These are phyloP conservation scores for Paecilomyces sp. DNA, from an alignment of 2,329 filamentous ascomycete species.

Conservation along the genomic window DNA sequence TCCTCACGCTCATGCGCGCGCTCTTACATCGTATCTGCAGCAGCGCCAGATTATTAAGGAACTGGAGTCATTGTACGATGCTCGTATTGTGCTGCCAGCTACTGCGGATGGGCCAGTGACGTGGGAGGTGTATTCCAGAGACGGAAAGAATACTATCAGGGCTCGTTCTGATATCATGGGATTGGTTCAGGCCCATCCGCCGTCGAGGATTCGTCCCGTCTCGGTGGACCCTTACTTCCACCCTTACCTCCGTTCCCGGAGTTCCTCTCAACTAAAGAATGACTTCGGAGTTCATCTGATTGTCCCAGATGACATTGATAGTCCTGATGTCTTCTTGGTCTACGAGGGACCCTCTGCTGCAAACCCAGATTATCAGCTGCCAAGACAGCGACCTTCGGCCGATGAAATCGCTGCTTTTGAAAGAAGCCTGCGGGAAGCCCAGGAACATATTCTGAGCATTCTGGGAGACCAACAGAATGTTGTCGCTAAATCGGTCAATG, in stretches of 20 bases:
- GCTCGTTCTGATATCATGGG: slow-evolving; percentile 44
- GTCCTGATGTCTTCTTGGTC: slow-evolving; percentile 40
- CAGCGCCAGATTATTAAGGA: slow-evolving; percentile 75
- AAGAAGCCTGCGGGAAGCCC: slow-evolving; percentile 51
- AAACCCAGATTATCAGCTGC: slow-evolving; percentile 46
- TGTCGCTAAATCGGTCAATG: slow-evolving; percentile 45
- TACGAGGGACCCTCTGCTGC: slow-evolving; percentile 41
- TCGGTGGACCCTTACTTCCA: slow-evolving; percentile 44
- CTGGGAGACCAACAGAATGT: slow-evolving; percentile 51
- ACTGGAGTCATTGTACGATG: slow-evolving; percentile 70
- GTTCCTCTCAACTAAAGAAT: slow-evolving; percentile 30
- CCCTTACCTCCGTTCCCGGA: slow-evolving; percentile 36
- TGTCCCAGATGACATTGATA: slow-evolving; percentile 38
- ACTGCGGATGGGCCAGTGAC: slow-evolving; percentile 59
- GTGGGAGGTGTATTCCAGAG: slow-evolving; percentile 83
- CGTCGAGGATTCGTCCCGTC: slow-evolving; percentile 37
- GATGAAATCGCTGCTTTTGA: slow-evolving; percentile 51
- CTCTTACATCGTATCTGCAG: slow-evolving; percentile 80
- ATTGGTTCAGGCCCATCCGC: slow-evolving; percentile 42
- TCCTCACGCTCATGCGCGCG: slow-evolving; percentile 70
- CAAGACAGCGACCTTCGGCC: slow-evolving; percentile 48
- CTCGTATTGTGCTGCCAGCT: slow-evolving; percentile 78
- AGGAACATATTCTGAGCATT: slow-evolving; percentile 47
- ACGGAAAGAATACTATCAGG: slow-evolving; percentile 65
- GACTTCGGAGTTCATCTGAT: slow-evolving; percentile 43